A percentile compares a stretch with the other conserved stretches of the same genome.
These are phyloP conservation scores for Teratosphaeria epicoccoides DNA, from an alignment of 2,329 filamentous ascomycete species.

Conservation along the genomic window DNA sequence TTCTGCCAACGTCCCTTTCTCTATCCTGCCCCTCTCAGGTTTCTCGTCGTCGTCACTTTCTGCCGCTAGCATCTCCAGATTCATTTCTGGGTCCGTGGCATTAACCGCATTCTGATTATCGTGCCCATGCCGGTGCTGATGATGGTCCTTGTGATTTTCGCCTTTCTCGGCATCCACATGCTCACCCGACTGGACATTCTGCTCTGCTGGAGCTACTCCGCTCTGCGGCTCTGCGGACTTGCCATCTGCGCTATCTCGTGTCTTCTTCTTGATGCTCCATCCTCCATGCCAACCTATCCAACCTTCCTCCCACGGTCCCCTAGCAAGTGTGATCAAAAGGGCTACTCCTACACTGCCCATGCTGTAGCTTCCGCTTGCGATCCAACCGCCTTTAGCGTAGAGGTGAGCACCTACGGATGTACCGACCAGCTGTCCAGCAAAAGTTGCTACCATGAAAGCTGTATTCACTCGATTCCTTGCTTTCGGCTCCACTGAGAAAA, in stretches of 20 bases:
- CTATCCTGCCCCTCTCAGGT: neutral
- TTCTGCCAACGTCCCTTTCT: constrained; percentile 3
- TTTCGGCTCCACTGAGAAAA: constrained; percentile 61
- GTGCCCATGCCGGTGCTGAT: constrained; percentile 12
- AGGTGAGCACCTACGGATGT: constrained; percentile 43
- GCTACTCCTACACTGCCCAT: constrained; percentile 44
- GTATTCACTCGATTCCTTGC: constrained; percentile 69
- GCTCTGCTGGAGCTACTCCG: constrained; percentile 12
- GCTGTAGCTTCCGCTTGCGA: constrained; percentile 45
- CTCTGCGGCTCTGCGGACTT: constrained; percentile 18
- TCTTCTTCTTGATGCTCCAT: constrained; percentile 40
- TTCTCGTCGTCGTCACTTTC: constrained; percentile 12
- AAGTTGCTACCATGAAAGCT: constrained; percentile 67
- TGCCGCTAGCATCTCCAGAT: constrained; percentile 18
- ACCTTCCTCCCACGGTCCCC: constrained; percentile 46
- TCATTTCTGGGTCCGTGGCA: constrained; percentile 17
- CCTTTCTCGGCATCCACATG: constrained; percentile 25
- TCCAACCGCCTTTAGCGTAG: constrained; percentile 48
- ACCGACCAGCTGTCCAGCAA: constrained; percentile 65
- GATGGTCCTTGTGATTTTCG: constrained; percentile 6
- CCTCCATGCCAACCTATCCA: constrained; percentile 54
- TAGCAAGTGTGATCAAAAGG: constrained; percentile 30
- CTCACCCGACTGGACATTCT: constrained; percentile 11
- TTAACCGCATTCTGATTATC: constrained; percentile 19
- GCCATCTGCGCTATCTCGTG: constrained; percentile 29